A percentile compares a stretch with the other conserved stretches of the same genome.
Evolutionary conservation across 129 eudicot species (phyloP).

Genomic region (Artemisia annua): DNA sequence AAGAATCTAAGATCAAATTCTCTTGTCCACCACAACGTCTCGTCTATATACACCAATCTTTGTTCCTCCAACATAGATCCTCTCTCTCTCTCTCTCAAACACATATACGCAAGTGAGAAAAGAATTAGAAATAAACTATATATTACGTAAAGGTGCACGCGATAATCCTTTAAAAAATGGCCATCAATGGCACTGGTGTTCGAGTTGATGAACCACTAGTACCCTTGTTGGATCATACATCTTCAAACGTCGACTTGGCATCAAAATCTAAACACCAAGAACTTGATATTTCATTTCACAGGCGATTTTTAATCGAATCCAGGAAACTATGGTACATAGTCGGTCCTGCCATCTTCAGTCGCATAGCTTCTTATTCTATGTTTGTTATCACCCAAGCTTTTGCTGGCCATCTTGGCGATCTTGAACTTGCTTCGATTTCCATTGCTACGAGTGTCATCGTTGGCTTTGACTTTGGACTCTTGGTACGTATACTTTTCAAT

Average conservation of each 20-base stretch:
- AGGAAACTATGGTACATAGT: constrained; percentile 83
- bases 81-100: neutral
- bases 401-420: constrained; percentile 93
- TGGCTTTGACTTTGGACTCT: constrained; percentile 80
- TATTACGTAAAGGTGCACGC: neutral
- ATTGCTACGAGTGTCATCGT: constrained; percentile 63
- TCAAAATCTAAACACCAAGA: constrained; percentile 7
- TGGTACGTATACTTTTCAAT: constrained; percentile 36
- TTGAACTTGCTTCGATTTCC: constrained; percentile 84
- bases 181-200: constrained; percentile 25
- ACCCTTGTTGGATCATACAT: constrained; percentile 53
- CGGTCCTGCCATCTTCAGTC: constrained; percentile 84
- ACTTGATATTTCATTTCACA: constrained; percentile 16
- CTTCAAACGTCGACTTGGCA: constrained; percentile 23
- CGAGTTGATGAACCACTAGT: constrained; percentile 39
- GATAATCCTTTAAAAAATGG: constrained; percentile 32
- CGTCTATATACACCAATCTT: constrained; percentile 22
- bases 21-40: neutral
- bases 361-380: constrained; percentile 66
- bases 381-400: constrained; percentile 74
- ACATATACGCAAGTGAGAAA: neutral
- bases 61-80: neutral
- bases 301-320: constrained; percentile 56
- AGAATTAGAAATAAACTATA: neutral
- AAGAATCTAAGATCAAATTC: constrained; percentile 3